Evolutionary conservation across 306 rosid genomes (phyloP).

Genomic region (Luffa aegyptiaca): DNA sequence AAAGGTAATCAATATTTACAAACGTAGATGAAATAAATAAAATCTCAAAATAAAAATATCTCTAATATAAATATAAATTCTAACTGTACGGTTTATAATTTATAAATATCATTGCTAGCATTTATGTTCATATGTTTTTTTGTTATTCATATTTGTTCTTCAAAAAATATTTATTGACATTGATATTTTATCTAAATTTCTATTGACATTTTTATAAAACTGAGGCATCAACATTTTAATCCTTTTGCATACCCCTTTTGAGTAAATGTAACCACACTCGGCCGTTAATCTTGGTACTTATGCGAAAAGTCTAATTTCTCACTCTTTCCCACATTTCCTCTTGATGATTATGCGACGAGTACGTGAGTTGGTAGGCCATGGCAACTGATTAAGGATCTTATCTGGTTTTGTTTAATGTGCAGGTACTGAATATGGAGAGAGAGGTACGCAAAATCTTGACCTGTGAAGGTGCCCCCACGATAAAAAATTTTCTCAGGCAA

Average conservation of each 20-base stretch:
- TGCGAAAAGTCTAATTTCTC: neutral
- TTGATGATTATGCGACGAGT: neutral
- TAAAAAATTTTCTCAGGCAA: conserved; percentile 38
- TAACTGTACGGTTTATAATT: neutral
- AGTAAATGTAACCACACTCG: neutral
- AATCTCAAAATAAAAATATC: neutral
- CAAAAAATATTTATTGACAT: no score
- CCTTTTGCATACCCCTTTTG: neutral
- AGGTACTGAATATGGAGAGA: conserved; percentile 37
- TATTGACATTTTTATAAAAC: no score
- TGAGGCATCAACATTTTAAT: neutral
- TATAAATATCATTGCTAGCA: neutral
- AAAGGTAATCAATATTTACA: neutral
- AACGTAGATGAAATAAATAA: no score
- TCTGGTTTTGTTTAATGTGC: neutral
- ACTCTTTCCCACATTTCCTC: neutral
- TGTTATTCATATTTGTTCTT: neutral
- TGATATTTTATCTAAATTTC: no score
- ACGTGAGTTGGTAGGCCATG: neutral
- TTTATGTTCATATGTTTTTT: neutral
- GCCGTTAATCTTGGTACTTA: neutral
- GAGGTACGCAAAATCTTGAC: conserved; percentile 16
- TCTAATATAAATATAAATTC: no score
- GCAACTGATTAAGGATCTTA: neutral
- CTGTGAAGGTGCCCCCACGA: conserved; percentile 28